Evolutionary conservation across 371 early-diverging fungal genomes (phyloP).

Genomic region (Lichtheimia hyalospora): DNA sequence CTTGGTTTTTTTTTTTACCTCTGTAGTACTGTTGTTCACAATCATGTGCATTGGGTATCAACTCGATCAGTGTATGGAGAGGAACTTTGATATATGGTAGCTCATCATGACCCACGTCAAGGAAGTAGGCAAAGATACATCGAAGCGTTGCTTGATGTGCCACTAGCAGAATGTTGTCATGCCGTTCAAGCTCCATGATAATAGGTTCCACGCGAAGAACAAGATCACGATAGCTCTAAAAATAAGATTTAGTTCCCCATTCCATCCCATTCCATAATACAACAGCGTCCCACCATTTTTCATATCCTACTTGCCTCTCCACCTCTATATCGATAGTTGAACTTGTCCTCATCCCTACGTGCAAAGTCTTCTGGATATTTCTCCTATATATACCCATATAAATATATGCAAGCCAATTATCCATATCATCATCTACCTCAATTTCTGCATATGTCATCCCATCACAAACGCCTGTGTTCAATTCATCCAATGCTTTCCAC

Average conservation of each 20-base stretch:
- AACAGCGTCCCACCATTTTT: not conserved
- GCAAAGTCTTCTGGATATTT: constrained; percentile 85
- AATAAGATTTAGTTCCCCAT: not conserved
- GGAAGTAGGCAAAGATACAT: constrained; percentile 92
- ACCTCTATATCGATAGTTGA: constrained; percentile 89
- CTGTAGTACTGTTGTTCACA: constrained; percentile 88
- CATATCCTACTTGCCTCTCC: constrained; percentile 71
- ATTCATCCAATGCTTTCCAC: constrained; percentile 97
- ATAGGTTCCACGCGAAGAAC: constrained; percentile 68
- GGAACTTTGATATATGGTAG: constrained; percentile 97
- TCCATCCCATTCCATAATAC: not conserved
- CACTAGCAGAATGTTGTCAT: constrained; percentile 93
- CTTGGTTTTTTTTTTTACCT: constrained; percentile 35
- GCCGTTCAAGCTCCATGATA: constrained; percentile 97
- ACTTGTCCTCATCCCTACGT: constrained; percentile 94
- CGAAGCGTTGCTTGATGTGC: constrained; percentile 94
- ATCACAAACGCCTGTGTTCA: constrained; percentile 97
- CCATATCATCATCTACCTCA: constrained; percentile 44
- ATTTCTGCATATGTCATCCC: constrained; percentile 98
- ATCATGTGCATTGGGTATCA: constrained; percentile 94
- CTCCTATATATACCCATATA: constrained; percentile 27
- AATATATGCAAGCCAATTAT: too few relatives aligned
- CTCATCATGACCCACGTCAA: constrained; percentile 87
- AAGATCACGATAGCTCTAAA: constrained; percentile 76
- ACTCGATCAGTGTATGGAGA: constrained; percentile 92